Conservation (phyloP, 2,329 filamentous ascomycete species). For the Cucurbitaria berberidis region DNA sequence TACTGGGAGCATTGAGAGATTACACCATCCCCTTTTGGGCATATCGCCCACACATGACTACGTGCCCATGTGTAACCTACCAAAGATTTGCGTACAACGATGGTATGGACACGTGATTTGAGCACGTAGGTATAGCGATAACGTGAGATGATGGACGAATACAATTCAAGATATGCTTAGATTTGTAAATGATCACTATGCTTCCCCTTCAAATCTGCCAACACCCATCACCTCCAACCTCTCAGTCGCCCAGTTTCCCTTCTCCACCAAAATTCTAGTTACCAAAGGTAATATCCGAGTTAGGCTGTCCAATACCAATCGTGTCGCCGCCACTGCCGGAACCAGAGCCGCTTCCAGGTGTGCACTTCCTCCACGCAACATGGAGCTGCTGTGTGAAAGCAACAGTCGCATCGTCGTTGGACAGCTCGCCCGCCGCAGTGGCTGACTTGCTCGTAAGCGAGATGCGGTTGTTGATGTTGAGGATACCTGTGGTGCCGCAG, state of each 20-base stretch:
- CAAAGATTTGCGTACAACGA: no score
- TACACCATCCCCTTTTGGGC: neutral
- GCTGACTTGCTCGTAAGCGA: constrained; percentile 30
- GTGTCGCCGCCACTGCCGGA: constrained; percentile 20
- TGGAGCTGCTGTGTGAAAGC: constrained; percentile 46
- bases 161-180: neutral
- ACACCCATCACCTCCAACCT: neutral
- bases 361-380: constrained; percentile 42
- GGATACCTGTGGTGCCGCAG: constrained; percentile 40
- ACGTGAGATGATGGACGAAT: neutral
- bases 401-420: constrained; percentile 44
- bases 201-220: no score
- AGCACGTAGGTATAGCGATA: no score
- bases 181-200: constrained; percentile 7
- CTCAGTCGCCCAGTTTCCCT: neutral
- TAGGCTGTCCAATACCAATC: constrained; percentile 35
- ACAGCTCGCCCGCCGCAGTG: constrained; percentile 36
- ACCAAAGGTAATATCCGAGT: constrained; percentile 20
- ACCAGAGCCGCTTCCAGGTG: constrained; percentile 18
- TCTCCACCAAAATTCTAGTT: constrained; percentile 5
- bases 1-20: constrained; percentile 1
- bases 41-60: neutral
- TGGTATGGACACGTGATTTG: no score
- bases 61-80: neutral
- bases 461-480: constrained; percentile 45